Conservation (phyloP, 2,329 filamentous ascomycete species). For the Pseudogymnoascus sp. region DNA sequence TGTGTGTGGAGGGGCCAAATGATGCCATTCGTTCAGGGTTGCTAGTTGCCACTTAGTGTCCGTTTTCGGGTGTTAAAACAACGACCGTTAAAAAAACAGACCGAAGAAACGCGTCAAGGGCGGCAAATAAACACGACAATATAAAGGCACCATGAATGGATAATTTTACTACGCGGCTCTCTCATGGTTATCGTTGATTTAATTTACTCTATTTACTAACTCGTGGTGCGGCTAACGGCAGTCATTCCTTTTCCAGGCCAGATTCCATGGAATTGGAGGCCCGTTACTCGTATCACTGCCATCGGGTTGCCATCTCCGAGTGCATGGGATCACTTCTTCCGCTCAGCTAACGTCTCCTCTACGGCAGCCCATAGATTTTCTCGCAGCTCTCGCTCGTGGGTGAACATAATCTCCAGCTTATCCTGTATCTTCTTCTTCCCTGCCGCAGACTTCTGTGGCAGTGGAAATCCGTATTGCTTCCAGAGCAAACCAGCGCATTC, state of each 20-base stretch:
- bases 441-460: constrained; percentile 35
- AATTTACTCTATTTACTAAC: neutral
- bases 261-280: neutral
- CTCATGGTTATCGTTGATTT: neutral
- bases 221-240: neutral
- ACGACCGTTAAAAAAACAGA: neutral
- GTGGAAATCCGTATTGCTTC: constrained; percentile 32
- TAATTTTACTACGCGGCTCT: neutral
- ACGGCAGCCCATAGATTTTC: constrained; percentile 55
- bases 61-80: constrained; percentile 6
- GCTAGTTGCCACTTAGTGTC: neutral
- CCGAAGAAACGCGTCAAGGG: neutral
- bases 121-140: neutral
- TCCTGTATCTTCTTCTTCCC: constrained; percentile 49
- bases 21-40: constrained; percentile 8
- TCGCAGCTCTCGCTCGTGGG: constrained; percentile 51
- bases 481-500: constrained; percentile 46
- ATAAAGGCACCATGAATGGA: neutral
- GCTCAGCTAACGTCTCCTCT: constrained; percentile 33
- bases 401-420: constrained; percentile 50
- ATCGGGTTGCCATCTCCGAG: constrained; percentile 4
- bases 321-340: neutral
- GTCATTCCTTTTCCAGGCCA: neutral
- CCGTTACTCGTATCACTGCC: neutral
- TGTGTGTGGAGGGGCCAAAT: neutral